phyloP scores from a whole-genome alignment of 2,329 filamentous ascomycete species.

The Colletotrichum cuscutae region DNA sequence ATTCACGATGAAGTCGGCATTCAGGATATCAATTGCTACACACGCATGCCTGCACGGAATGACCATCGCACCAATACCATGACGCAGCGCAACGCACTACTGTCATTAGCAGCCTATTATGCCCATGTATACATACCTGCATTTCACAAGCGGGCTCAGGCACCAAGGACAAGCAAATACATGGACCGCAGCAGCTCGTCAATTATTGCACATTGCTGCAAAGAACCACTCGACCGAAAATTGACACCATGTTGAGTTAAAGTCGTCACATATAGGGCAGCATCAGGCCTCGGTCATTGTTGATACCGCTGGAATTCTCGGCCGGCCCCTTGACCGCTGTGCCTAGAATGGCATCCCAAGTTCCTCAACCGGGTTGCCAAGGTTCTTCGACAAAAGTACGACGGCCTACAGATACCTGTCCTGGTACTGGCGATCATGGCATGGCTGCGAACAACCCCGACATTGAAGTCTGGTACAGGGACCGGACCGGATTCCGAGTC shows the following conservation, averaged over 20 bases:
- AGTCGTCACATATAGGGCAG: neutral
- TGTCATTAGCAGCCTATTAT: neutral
- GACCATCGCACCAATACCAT: neutral
- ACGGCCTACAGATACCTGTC: neutral
- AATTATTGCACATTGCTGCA: neutral
- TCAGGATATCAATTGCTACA: neutral
- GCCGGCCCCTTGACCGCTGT: slow-evolving; percentile 9
- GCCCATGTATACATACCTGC: neutral
- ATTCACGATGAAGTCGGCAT: neutral
- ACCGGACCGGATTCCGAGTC: slow-evolving; percentile 16
- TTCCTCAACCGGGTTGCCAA: neutral
- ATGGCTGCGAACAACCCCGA: slow-evolving; percentile 3
- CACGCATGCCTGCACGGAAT: neutral
- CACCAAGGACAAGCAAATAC: neutral
- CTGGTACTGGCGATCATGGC: slow-evolving; percentile 7
- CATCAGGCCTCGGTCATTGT: slow-evolving; percentile 5
- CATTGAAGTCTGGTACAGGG: neutral
- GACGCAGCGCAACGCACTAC: neutral
- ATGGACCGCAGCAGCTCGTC: neutral
- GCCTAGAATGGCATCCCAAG: neutral
- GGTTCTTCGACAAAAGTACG: neutral
- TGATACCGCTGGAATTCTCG: slow-evolving; percentile 28
- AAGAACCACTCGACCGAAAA: neutral
- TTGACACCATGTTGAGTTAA: neutral
- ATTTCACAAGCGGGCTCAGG: neutral